Conservation (phyloP, 345 rosid species). For the Eucalyptus marginata region DNA sequence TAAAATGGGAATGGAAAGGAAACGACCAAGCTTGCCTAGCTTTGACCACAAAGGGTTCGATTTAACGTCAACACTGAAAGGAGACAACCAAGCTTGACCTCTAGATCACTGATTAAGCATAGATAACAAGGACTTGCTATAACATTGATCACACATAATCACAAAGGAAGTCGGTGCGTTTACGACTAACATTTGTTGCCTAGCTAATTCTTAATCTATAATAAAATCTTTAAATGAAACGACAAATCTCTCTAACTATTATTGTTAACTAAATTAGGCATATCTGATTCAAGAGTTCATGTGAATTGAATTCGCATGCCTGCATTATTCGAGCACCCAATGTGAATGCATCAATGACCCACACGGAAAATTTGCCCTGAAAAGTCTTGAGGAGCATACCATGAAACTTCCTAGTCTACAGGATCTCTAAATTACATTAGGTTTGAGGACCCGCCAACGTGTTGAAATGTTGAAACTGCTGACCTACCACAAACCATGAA, state of each 20-base stretch:
- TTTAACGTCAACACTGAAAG: too few species aligned
- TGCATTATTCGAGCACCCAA: too few species aligned
- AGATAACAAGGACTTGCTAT: background rate
- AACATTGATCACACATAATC: background rate
- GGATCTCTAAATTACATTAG: too few species aligned
- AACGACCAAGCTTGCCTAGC: too few species aligned
- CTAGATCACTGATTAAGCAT: background rate
- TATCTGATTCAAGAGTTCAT: too few species aligned
- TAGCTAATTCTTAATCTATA: background rate
- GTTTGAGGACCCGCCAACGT: background rate
- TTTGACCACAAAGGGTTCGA: background rate
- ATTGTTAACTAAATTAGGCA: too few species aligned
- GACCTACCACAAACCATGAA: too few species aligned
- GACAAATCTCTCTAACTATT: too few species aligned
- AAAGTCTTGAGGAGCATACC: background rate
- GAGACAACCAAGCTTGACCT: background rate
- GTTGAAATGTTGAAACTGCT: background rate
- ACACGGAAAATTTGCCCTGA: background rate
- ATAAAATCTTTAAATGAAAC: too few species aligned
- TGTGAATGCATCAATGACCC: background rate
- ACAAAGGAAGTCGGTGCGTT: background rate
- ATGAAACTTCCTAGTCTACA: background rate
- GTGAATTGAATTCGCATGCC: too few species aligned
- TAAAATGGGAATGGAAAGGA: too few species aligned
- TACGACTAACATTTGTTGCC: background rate